Conservation (phyloP, 2,329 filamentous ascomycete genomes). For the Pyricularia sp. region DNA sequence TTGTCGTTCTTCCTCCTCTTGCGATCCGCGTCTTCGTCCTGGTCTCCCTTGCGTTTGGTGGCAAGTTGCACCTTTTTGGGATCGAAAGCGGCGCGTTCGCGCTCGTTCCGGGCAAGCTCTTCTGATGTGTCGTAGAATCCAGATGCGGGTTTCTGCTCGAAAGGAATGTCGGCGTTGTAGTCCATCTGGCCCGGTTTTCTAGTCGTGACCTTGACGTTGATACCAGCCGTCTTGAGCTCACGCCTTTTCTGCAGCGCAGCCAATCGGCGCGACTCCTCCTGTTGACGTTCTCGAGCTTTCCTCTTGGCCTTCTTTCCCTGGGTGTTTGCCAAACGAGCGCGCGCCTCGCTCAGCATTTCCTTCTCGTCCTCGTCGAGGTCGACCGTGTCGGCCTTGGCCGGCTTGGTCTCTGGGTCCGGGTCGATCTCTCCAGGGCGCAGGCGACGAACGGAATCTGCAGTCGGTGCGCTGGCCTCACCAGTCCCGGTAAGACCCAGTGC, state of each 20-base stretch:
- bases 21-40: slow-evolving; percentile 69
- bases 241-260: slow-evolving; percentile 89
- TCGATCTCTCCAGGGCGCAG: slow-evolving; percentile 90
- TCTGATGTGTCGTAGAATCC: slow-evolving; percentile 93
- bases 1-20: slow-evolving; percentile 90
- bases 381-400: slow-evolving; percentile 90
- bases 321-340: slow-evolving; percentile 91
- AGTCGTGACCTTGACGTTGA: slow-evolving; percentile 92
- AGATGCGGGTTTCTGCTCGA: slow-evolving; percentile 80
- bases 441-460: slow-evolving; percentile 82
- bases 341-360: slow-evolving; percentile 97
- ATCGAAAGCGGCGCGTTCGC: slow-evolving; percentile 76
- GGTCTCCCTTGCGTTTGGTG: slow-evolving; percentile 81
- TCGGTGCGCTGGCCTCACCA: slow-evolving; percentile 79
- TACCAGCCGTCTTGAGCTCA: slow-evolving; percentile 93
- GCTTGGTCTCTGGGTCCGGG: slow-evolving; percentile 94
- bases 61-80: slow-evolving; percentile 84
- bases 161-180: slow-evolving; percentile 98
- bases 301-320: slow-evolving; percentile 98
- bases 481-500: slow-evolving; percentile 77
- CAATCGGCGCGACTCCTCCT: slow-evolving; percentile 86
- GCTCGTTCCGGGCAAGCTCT: slow-evolving; percentile 73
- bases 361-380: slow-evolving; percentile 99
- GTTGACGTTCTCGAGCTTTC: slow-evolving; percentile 88
- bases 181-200: slow-evolving; percentile 97